Conservation (phyloP, 768 basidiomycete genomes). For the Glaciozyma martinii region DNA sequence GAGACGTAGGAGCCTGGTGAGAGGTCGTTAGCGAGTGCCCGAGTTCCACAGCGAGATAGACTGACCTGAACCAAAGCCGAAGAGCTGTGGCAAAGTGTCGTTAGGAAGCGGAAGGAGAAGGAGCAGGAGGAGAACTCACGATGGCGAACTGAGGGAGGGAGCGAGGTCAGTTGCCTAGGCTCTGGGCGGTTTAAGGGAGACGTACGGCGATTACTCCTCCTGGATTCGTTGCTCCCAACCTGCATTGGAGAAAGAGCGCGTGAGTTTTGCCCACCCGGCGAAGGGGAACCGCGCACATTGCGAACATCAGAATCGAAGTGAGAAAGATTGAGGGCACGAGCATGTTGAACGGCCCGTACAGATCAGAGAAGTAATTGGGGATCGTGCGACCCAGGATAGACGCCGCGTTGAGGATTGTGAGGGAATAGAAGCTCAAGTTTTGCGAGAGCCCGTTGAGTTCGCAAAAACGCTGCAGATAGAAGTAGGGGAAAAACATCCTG, state of each 20-base stretch:
- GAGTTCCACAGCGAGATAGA: constrained; percentile 12
- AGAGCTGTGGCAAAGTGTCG: background rate
- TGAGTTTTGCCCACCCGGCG: no score
- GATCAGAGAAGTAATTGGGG: constrained; percentile 42
- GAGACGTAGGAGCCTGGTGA: constrained; percentile 36
- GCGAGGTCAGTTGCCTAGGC: no score
- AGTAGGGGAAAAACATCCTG: no score
- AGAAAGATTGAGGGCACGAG: constrained; percentile 21
- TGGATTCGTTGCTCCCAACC: background rate
- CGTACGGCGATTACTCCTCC: constrained; percentile 3
- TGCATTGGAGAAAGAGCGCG: background rate
- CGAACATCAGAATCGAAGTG: constrained; percentile 32
- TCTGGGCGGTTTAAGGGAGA: background rate
- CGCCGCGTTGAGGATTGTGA: constrained; percentile 57
- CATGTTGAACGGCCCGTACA: constrained; percentile 6
- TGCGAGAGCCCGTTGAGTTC: constrained; percentile 10
- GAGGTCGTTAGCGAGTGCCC: constrained; percentile 23
- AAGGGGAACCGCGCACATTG: constrained; percentile 12
- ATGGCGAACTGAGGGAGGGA: background rate
- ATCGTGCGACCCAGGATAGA: constrained; percentile 55
- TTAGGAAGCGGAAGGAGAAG: background rate
- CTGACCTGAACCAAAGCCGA: background rate
- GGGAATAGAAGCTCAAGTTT: constrained; percentile 35
- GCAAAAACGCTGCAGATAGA: constrained; percentile 20
- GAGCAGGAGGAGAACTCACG: background rate